phyloP scores from a whole-genome alignment of 306 rosid genomes.

The Cucumis melo region DNA sequence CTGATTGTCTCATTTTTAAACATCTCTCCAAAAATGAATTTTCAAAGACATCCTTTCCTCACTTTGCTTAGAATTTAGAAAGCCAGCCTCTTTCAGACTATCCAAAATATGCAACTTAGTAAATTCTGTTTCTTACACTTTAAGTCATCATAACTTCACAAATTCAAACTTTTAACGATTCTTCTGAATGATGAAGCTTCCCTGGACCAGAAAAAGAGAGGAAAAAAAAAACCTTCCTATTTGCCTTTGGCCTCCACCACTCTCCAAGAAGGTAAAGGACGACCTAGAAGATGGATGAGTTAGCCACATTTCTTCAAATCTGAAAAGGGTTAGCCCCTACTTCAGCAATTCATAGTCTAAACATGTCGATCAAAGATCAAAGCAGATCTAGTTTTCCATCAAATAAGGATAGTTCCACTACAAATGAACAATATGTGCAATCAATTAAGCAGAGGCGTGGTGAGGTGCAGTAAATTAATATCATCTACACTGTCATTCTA shows the following conservation, averaged over 20 bases:
- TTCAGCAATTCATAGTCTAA: too few relatives aligned
- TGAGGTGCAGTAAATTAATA: neutral
- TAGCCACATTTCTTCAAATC: neutral
- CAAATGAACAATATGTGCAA: neutral
- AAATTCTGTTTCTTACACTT: too few relatives aligned
- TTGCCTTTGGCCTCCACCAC: neutral
- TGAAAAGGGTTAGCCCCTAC: too few relatives aligned
- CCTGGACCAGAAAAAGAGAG: neutral
- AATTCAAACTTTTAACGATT: too few relatives aligned
- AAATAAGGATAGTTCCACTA: neutral
- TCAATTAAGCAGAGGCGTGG: neutral
- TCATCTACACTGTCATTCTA: neutral
- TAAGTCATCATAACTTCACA: too few relatives aligned
- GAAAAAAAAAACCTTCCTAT: neutral
- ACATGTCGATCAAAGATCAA: neutral
- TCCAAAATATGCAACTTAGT: too few relatives aligned
- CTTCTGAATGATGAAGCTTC: neutral
- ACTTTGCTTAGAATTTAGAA: too few relatives aligned
- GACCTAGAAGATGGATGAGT: neutral
- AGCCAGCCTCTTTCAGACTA: too few relatives aligned
- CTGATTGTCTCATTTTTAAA: too few relatives aligned
- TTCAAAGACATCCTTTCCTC: too few relatives aligned
- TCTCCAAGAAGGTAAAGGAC: neutral
- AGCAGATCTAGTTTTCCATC: neutral
- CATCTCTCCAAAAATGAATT: too few relatives aligned